Conservation (phyloP, 345 rosid species). For the Xanthoceras sorbifolium region DNA sequence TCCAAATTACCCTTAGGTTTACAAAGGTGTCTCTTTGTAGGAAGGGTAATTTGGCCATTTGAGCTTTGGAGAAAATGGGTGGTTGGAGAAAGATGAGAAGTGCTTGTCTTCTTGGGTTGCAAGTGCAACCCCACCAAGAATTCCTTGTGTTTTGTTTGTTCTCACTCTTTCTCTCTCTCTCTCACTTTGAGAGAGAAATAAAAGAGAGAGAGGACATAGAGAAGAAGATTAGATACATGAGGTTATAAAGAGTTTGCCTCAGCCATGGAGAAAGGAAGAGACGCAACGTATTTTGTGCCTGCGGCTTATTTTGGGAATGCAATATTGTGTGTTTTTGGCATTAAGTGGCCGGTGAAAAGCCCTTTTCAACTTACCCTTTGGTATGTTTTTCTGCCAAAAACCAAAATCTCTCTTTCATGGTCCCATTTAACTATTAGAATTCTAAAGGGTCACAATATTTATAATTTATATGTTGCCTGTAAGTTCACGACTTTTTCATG, state of each 20-base stretch:
- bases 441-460: conserved; percentile 8
- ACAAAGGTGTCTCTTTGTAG: neutral
- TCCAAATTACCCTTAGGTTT: conserved; percentile 24
- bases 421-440: conserved; percentile 18
- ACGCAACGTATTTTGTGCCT: conserved; percentile 26
- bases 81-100: conserved; percentile 55
- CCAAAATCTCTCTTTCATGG: conserved; percentile 31
- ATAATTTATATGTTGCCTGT: conserved; percentile 1
- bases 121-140: conserved; percentile 32
- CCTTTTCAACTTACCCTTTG: conserved; percentile 59
- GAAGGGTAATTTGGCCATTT: conserved; percentile 28
- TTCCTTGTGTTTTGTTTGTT: neutral
- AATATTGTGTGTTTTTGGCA: conserved; percentile 13
- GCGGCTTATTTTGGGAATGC: conserved; percentile 23
- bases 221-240: conserved; percentile 15
- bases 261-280: conserved; percentile 15
- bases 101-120: conserved; percentile 39
- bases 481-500: conserved; percentile 3
- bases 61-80: conserved; percentile 30
- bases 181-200: conserved; percentile 15
- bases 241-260: conserved; percentile 32
- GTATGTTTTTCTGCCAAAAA: conserved; percentile 32
- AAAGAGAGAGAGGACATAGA: conserved; percentile 15
- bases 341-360: conserved; percentile 56
- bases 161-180: conserved; percentile 8